Conservation (phyloP, 2,329 filamentous ascomycete species). For the Neophaeococcomyces aloes region DNA sequence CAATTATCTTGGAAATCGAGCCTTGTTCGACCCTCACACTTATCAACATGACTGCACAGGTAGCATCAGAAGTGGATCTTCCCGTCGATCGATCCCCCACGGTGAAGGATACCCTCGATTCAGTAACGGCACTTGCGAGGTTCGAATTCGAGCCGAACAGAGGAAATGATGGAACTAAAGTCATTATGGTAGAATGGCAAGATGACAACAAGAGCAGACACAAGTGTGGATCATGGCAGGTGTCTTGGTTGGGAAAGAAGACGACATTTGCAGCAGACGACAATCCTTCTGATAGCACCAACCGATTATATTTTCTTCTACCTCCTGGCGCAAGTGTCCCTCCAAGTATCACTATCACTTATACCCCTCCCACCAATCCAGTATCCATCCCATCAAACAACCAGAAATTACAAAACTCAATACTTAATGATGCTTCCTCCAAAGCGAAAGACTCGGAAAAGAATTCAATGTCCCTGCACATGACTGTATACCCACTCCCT, state of each 20-base stretch:
- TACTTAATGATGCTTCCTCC: background rate
- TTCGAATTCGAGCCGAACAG: conserved; percentile 76
- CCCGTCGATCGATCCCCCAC: conserved; percentile 1
- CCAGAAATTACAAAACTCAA: conserved; percentile 14
- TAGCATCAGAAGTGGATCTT: background rate
- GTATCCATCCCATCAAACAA: conserved; percentile 20
- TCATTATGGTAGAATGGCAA: conserved; percentile 89
- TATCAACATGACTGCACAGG: background rate
- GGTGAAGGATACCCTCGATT: conserved; percentile 19
- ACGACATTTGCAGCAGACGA: conserved; percentile 59
- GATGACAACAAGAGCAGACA: conserved; percentile 44
- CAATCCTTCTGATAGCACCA: conserved; percentile 40
- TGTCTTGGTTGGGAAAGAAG: conserved; percentile 74
- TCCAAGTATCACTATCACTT: conserved; percentile 56
- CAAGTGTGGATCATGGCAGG: conserved; percentile 54
- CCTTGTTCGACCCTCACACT: too few species aligned
- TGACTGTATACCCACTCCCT: conserved; percentile 67
- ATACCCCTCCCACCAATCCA: conserved; percentile 37
- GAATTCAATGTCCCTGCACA: conserved; percentile 23
- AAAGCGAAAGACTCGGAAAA: conserved; percentile 27
- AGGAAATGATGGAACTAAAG: conserved; percentile 76
- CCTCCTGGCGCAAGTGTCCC: conserved; percentile 63
- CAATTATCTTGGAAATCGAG: too few species aligned
- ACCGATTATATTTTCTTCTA: conserved; percentile 70
- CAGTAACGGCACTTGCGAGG: conserved; percentile 57